Base-by-base conservation (phyloP, 805 yeast genomes). In the Metschnikowia kofuensis region DNA sequence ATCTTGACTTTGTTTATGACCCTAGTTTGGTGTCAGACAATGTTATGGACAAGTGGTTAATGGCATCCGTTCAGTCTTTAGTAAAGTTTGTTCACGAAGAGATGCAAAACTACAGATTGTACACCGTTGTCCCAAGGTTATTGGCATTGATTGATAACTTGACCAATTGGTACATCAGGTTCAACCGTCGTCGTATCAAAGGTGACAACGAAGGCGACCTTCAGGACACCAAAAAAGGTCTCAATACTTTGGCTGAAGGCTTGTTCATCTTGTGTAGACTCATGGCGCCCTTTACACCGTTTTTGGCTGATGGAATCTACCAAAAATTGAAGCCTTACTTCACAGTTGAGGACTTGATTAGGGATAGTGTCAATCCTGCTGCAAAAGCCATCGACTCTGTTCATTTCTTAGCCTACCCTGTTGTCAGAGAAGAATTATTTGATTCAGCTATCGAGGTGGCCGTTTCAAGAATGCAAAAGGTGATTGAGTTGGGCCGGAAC, bases 241-340 rank as follows among this genome's bases (percentile, higher is more conserved):
- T 94, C 63, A 94, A 94, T 74, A 87, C 97, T 26, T 76, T 94
- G 69, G 84, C 91, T 49, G 96, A 90, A 67, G 96, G 94, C 32
- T 76, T 91, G 60, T 87, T 87, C 68, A 89, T 89, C 40, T 83
- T 94, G 63, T 85, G 83, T 44, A 84, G 97, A 67, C 95, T 96
- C 42, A 92, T 94, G 97, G 98, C 98, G 50, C 99, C 99, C 57
- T 94, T 94, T 75, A 91, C 98, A 45, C 99, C 99, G 56, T 95
- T 85, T 79, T 77, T 95, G 69, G 77, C 98, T 43, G 99, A 94
- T 64, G 82, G 81, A 62, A 87, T 94, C 60, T 94, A 91, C 74
- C 85, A 82, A 65, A 83, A 81, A 69, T 73, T 94, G 72, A 80
- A 76, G 63, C 74, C 72, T 41, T 82, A 72, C 58, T 85, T 85